These are phyloP conservation scores for Acanthamoeba castellanii DNA, from an alignment of 208 protist species.

Conservation along the genomic window DNA sequence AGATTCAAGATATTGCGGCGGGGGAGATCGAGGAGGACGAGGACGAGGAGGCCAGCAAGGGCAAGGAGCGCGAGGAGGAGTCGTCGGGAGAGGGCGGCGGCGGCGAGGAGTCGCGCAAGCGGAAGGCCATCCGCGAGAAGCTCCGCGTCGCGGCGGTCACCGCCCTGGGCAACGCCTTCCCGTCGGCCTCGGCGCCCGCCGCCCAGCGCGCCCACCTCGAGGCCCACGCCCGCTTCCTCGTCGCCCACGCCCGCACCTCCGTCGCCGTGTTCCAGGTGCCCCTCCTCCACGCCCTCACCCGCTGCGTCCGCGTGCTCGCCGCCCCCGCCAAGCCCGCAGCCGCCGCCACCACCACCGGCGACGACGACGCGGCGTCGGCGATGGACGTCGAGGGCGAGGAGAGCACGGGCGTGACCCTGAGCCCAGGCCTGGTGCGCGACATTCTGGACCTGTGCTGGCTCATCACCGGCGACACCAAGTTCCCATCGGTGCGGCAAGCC, in stretches of 20 bases:
- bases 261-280: constrained; percentile 48
- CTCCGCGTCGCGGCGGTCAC: constrained; percentile 21
- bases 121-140: constrained; percentile 15
- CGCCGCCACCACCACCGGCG: not conserved
- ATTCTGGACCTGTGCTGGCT: constrained; percentile 40
- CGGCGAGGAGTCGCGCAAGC: constrained; percentile 7
- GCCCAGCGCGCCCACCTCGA: constrained; percentile 4
- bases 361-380: not conserved
- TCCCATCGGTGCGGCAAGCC: constrained; percentile 68
- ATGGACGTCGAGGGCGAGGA: constrained; percentile 27
- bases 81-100: not conserved
- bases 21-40: constrained; percentile 64
- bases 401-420: not conserved
- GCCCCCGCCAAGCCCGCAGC: not conserved
- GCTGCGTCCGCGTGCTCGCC: constrained; percentile 13
- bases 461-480: constrained; percentile 55
- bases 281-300: constrained; percentile 28
- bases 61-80: constrained; percentile 51
- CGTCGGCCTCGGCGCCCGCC: not conserved
- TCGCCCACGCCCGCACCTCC: not conserved
- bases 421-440: not conserved
- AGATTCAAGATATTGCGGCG: not conserved
- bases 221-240: constrained; percentile 18
- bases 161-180: constrained; percentile 60
- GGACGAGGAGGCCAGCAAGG: constrained; percentile 41